A percentile compares a stretch with the other conserved stretches of the same genome.
phyloP scores from a whole-genome alignment of 2,329 filamentous ascomycete genomes.

The Falciphora oryzae region DNA sequence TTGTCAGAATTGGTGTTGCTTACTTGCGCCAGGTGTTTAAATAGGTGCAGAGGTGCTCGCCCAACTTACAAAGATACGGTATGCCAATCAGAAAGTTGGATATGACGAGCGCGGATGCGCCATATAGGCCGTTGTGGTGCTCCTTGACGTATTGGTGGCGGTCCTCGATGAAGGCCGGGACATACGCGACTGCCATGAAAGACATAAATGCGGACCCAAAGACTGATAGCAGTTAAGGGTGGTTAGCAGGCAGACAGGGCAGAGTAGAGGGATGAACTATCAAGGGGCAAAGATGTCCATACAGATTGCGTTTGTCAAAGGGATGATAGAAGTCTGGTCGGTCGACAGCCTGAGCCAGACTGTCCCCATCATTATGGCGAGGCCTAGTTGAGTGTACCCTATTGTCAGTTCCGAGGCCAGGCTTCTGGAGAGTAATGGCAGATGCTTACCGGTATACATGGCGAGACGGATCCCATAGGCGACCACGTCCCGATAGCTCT shows the following conservation, averaged over 20 bases:
- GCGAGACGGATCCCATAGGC: slow-evolving; percentile 76
- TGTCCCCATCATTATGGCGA: slow-evolving; percentile 84
- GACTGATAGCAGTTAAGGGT: slow-evolving; percentile 32
- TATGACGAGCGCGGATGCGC: slow-evolving; percentile 64
- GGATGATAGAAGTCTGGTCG: slow-evolving; percentile 67
- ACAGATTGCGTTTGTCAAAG: slow-evolving; percentile 73
- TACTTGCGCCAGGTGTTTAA: background rate
- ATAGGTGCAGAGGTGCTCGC: background rate
- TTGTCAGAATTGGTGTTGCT: slow-evolving; percentile 1
- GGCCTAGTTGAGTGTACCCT: slow-evolving; percentile 28
- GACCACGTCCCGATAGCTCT: slow-evolving; percentile 77
- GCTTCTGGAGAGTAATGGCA: slow-evolving; percentile 13
- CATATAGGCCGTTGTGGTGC: slow-evolving; percentile 74
- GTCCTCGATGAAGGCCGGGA: slow-evolving; percentile 79
- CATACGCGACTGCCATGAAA: slow-evolving; percentile 80
- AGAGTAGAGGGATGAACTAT: background rate
- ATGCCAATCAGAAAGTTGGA: slow-evolving; percentile 79
- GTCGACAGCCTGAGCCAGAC: slow-evolving; percentile 71
- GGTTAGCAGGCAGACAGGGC: background rate
- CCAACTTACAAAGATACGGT: slow-evolving; percentile 61
- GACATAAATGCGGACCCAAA: slow-evolving; percentile 71
- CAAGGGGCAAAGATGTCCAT: slow-evolving; percentile 17
- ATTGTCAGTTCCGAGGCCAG: background rate
- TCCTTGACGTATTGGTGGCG: slow-evolving; percentile 68
- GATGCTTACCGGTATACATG: slow-evolving; percentile 62